These are phyloP conservation scores for Wolfiporia cocos DNA, from an alignment of 1,284 basidiomycete genomes.

Conservation along the genomic window DNA sequence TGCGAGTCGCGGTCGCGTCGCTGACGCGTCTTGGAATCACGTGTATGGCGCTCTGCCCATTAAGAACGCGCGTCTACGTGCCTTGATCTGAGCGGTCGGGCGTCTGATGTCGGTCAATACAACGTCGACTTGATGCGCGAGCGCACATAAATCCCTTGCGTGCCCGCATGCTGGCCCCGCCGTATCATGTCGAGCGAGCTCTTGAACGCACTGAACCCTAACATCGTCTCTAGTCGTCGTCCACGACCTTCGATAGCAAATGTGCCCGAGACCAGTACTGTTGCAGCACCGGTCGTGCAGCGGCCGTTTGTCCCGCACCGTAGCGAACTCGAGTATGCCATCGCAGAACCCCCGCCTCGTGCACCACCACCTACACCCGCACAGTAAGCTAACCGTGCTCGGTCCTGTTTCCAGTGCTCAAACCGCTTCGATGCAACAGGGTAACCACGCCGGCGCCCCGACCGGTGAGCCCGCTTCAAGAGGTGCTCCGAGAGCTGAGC, in stretches of 20 bases:
- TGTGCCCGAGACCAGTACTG: conserved; percentile 10
- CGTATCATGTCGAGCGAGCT: conserved; percentile 54
- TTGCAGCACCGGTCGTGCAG: not conserved
- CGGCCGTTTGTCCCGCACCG: conserved; percentile 38
- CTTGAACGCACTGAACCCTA: conserved; percentile 69
- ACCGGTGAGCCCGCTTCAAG: conserved; percentile 39
- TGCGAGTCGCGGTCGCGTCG: conserved; percentile 19
- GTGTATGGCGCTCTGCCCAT: conserved; percentile 5
- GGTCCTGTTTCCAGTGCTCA: too few species aligned
- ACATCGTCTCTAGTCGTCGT: conserved; percentile 37
- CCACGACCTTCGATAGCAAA: conserved; percentile 12
- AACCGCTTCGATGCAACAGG: too few species aligned
- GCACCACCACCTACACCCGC: conserved; percentile 17
- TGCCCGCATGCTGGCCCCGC: not conserved
- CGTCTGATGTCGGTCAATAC: too few species aligned
- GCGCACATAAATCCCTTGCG: not conserved
- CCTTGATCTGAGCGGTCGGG: not conserved
- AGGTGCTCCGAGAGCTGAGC: conserved; percentile 47
- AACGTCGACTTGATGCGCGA: not conserved
- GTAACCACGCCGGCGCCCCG: conserved; percentile 4
- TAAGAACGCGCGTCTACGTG: not conserved
- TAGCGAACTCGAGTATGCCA: conserved; percentile 54
- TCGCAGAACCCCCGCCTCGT: conserved; percentile 40
- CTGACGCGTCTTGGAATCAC: conserved; percentile 28
- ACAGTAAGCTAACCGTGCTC: too few species aligned